A percentile compares a stretch with the other conserved stretches of the same genome.
phyloP scores from a whole-genome alignment of 176 grass and related monocot genomes.

The Dendrocalamus sinicus region DNA sequence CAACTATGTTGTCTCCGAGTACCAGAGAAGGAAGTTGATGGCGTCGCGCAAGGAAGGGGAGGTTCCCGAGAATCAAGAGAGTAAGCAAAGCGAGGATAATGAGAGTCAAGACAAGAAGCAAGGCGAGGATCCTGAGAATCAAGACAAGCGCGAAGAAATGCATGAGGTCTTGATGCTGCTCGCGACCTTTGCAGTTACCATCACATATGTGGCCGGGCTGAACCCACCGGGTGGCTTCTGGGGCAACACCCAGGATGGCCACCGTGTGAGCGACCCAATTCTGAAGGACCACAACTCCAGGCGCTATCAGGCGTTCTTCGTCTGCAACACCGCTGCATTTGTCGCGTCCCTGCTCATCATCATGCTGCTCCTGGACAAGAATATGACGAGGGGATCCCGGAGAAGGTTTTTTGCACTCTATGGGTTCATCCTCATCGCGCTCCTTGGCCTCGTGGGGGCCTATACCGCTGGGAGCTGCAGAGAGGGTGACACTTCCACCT shows the following conservation, averaged over 20 bases:
- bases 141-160: neutral
- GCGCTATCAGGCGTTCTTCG: slow-evolving; percentile 32
- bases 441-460: slow-evolving; percentile 39
- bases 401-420: neutral
- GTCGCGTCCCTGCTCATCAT: slow-evolving; percentile 41
- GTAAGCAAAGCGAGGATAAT: too few relatives aligned
- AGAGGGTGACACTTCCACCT: slow-evolving; percentile 17
- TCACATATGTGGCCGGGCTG: slow-evolving; percentile 51
- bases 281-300: neutral
- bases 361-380: slow-evolving; percentile 40
- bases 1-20: neutral
- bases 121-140: too few relatives aligned
- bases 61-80: too few relatives aligned
- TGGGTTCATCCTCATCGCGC: neutral
- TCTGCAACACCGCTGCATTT: slow-evolving; percentile 48
- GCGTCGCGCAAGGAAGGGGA: too few relatives aligned
- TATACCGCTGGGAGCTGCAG: slow-evolving; percentile 47
- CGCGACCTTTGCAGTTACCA: slow-evolving; percentile 30
- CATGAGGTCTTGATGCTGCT: slow-evolving; percentile 39
- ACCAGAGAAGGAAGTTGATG: too few relatives aligned
- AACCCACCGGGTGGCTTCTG: slow-evolving; percentile 55
- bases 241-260: neutral
- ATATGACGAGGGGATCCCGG: neutral
- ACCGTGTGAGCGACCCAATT: neutral
- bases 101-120: too few relatives aligned